Percentiles rank a stretch among this genome's conserved stretches.
phyloP scores from a whole-genome alignment of 2,329 filamentous ascomycete genomes.

The Fusarium chuoi region DNA sequence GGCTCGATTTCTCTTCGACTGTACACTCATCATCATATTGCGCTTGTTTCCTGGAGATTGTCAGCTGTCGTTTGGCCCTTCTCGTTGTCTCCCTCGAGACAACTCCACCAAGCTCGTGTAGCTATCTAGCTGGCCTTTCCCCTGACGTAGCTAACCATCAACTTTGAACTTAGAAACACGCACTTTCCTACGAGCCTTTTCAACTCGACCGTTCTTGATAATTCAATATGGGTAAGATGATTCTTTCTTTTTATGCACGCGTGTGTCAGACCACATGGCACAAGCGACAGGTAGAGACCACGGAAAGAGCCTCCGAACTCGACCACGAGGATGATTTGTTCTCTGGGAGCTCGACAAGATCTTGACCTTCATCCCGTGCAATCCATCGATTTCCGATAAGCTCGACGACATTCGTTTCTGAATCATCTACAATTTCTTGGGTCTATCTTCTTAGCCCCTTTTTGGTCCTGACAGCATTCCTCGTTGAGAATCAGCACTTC shows the following conservation, averaged over 20 bases:
- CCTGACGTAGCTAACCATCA: slow-evolving; percentile 43
- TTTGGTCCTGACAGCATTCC: slow-evolving; percentile 47
- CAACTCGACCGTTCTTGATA: slow-evolving; percentile 52
- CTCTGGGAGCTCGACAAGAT: slow-evolving; percentile 12
- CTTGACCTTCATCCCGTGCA: slow-evolving; percentile 29
- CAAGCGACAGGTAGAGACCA: slow-evolving; percentile 30
- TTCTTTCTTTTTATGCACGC: slow-evolving; percentile 47
- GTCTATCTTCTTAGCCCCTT: slow-evolving; percentile 49
- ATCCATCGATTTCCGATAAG: slow-evolving; percentile 45
- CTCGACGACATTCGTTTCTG: slow-evolving; percentile 51
- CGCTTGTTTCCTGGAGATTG: slow-evolving; percentile 8
- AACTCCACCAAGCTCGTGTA: slow-evolving; percentile 29
- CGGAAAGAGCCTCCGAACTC: slow-evolving; percentile 37
- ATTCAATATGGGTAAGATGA: slow-evolving; percentile 56
- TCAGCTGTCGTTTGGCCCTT: slow-evolving; percentile 7
- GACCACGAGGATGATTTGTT: slow-evolving; percentile 37
- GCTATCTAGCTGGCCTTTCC: slow-evolving; percentile 38
- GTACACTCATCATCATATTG: not conserved
- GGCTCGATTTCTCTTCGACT: slow-evolving; percentile 9
- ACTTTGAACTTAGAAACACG: slow-evolving; percentile 38
- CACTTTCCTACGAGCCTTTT: slow-evolving; percentile 46
- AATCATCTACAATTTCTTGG: slow-evolving; percentile 61
- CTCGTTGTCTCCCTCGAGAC: slow-evolving; percentile 7
- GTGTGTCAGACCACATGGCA: slow-evolving; percentile 39
- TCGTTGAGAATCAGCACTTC: slow-evolving; percentile 35